Conservation (phyloP, 2,329 filamentous ascomycete species). For the Trichoderma asperellum region DNA sequence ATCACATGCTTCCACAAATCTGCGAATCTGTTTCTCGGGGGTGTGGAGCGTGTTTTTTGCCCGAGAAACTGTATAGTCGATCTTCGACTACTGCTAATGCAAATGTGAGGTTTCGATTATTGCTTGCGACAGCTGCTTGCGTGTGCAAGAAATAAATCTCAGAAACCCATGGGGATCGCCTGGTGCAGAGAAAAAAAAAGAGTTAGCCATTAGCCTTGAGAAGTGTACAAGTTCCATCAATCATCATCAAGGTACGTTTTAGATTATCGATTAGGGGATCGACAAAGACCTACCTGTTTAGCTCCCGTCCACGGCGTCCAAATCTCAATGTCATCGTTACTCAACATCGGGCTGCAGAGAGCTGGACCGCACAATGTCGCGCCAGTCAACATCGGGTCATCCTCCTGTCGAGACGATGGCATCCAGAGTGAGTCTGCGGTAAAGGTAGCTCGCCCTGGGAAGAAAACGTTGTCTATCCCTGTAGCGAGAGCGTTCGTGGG, state of each 20-base stretch:
- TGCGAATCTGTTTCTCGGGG: not conserved
- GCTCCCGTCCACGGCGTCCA: slow-evolving; percentile 3
- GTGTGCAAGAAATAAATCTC: not conserved
- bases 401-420: not conserved
- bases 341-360: not conserved
- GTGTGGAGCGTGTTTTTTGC: not conserved
- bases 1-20: not conserved
- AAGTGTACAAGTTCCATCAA: not conserved
- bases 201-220: not conserved
- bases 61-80: not conserved
- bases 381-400: not conserved
- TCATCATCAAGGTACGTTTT: not conserved
- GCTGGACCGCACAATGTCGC: not conserved
- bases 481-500: not conserved
- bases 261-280: not conserved
- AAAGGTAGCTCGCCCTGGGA: not conserved
- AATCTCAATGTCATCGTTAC: not conserved
- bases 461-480: not conserved
- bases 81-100: not conserved
- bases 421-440: not conserved
- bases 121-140: not conserved
- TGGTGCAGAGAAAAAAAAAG: not conserved
- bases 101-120: not conserved
- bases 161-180: slow-evolving; percentile 1
- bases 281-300: slow-evolving; percentile 18